These are phyloP conservation scores for Schrenkiella parvula DNA, from an alignment of 345 rosid genomes.

Conservation along the genomic window DNA sequence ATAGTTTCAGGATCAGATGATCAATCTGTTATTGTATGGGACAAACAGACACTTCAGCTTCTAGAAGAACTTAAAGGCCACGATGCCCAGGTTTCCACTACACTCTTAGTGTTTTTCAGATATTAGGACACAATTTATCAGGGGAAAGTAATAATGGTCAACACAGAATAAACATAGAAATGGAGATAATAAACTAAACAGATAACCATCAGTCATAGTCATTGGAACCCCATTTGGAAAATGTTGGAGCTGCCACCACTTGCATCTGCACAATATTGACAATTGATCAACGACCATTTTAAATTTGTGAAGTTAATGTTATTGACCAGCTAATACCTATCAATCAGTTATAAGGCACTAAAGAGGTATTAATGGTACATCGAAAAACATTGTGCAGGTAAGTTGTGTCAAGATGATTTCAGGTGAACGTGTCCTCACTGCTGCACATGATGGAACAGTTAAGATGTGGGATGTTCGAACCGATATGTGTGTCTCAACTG, in stretches of 20 bases:
- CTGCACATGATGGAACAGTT: slow-evolving; percentile 89
- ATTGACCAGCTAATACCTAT: not conserved
- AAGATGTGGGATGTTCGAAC: slow-evolving; percentile 99
- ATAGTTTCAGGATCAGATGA: slow-evolving; percentile 99
- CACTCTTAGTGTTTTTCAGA: slow-evolving; percentile 9
- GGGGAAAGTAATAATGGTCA: not conserved
- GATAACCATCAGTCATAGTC: not conserved
- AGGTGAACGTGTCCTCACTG: slow-evolving; percentile 91
- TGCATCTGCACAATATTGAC: not conserved
- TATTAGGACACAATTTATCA: not conserved
- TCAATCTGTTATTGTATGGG: slow-evolving; percentile 94
- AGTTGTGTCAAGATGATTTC: slow-evolving; percentile 91
- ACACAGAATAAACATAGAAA: not conserved
- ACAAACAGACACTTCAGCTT: slow-evolving; percentile 89
- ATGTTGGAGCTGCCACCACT: slow-evolving; percentile 10
- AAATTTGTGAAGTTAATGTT: not conserved
- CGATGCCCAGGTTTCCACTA: slow-evolving; percentile 72
- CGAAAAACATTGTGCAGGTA: slow-evolving; percentile 46
- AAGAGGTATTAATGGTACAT: not conserved
- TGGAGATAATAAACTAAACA: not conserved
- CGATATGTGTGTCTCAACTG: slow-evolving; percentile 97
- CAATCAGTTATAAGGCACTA: slow-evolving; percentile 11
- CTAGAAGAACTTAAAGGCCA: slow-evolving; percentile 97
- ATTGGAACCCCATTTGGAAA: slow-evolving; percentile 3
- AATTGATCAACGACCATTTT: not conserved